Evolutionary conservation across 78 protist genomes (phyloP), one percentile per base, ranked within the genome.

Genomic region (Dictyostelium brefeldianum): DNA sequence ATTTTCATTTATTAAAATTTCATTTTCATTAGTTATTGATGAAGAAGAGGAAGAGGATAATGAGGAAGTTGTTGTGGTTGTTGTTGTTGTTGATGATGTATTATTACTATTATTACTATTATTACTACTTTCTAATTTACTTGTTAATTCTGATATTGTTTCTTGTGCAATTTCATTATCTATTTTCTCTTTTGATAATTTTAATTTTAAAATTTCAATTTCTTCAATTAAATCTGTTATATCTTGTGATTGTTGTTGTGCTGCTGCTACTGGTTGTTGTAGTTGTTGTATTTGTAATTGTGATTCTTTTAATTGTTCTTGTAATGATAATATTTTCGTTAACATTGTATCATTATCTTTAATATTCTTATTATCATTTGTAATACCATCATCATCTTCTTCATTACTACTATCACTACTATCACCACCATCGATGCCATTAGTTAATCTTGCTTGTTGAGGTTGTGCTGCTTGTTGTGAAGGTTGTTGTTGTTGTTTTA

Each of bases 111-210:
- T 31, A 73, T 43, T 18, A 47, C 14, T 46, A n/a, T 73, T 31
- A n/a, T 6, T 50, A 14, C 20, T 74, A 22, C 22, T 43, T n/a
- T 46, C 46, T 50, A 81, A 51, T 74, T 67, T 64, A 17, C 6
- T 56, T 4, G 71, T 17, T 31, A 83, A 59, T 22, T 71, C 91
- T 22, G 36, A 46, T 41, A 83, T 83, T 3, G 91, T 83, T 54
- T 83, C 91, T 22, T 83, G 71, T 50, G 91, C 91, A 36, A 83
- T 69, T 15, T 83, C 91, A 3, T 71, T 15, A 54, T 83, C 74
- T 18, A 83, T 17, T 15, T 83, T 83, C 51, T 83, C 91, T 54
- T 83, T 78, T 25, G 71, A 53, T 65, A 83, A 56, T 71, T 54
- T 71, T 25, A 41, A n/a, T 36, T 51, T 29, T 25, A 71, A 36